phyloP scores from a whole-genome alignment of 2,329 filamentous ascomycete genomes.

The Cercospora zeina region DNA sequence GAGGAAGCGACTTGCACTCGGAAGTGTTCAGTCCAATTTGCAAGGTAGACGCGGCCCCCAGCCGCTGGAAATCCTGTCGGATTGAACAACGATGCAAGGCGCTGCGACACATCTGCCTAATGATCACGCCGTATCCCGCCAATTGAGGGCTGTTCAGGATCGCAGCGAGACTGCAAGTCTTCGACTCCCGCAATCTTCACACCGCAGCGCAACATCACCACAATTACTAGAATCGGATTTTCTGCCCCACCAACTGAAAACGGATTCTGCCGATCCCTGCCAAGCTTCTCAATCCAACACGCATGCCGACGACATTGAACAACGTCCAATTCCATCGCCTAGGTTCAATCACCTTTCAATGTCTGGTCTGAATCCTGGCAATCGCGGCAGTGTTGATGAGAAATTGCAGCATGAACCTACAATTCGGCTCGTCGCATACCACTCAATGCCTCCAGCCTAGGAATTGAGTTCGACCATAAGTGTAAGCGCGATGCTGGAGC shows the following conservation, averaged over 20 bases:
- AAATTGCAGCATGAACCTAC: not conserved
- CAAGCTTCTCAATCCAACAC: not conserved
- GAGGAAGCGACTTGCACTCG: not conserved
- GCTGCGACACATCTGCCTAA: not conserved
- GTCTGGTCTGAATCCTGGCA: conserved; percentile 12
- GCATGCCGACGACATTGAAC: not conserved
- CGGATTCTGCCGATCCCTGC: not conserved
- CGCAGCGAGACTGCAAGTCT: not conserved
- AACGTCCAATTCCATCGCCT: not conserved
- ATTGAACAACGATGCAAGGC: not conserved
- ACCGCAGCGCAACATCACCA: not conserved
- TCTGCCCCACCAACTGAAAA: not conserved
- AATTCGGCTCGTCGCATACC: conserved; percentile 20
- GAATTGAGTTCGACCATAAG: conserved; percentile 13
- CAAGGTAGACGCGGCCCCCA: not conserved
- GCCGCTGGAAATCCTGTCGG: not conserved
- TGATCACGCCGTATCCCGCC: not conserved
- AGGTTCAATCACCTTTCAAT: not conserved
- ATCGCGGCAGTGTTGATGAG: conserved; percentile 7
- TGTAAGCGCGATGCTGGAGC: conserved; percentile 21
- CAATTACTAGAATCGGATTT: not conserved
- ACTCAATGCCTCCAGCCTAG: not conserved
- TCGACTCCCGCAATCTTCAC: not conserved
- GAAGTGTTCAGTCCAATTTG: not conserved
- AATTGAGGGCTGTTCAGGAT: not conserved